phyloP scores from a whole-genome alignment of 106 monocot genomes.

The Cymbidium sinense region DNA sequence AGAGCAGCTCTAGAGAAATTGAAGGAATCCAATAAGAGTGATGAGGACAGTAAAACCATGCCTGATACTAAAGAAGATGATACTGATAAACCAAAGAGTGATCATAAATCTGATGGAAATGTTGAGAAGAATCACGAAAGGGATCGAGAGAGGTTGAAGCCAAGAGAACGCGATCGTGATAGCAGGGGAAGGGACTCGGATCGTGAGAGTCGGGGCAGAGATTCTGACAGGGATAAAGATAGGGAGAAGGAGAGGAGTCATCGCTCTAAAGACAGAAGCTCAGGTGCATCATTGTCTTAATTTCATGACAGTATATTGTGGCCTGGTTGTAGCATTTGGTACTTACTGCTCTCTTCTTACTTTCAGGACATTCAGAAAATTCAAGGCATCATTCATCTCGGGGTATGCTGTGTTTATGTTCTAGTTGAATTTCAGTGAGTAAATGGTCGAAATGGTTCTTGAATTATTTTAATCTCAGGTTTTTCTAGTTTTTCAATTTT shows the following conservation, averaged over 20 bases:
- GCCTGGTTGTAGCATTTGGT: no score
- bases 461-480: no score
- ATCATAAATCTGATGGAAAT: slow-evolving; percentile 26
- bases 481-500: no score
- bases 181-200: slow-evolving; percentile 42
- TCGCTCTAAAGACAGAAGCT: slow-evolving; percentile 46
- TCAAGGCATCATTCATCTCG: slow-evolving; percentile 55
- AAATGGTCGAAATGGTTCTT: no score
- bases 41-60: slow-evolving; percentile 34
- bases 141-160: slow-evolving; percentile 46
- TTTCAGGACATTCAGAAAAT: slow-evolving; percentile 49
- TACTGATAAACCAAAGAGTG: slow-evolving; percentile 33
- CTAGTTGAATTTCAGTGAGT: no score
- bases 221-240: slow-evolving; percentile 54
- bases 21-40: slow-evolving; percentile 59
- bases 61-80: slow-evolving; percentile 43
- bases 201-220: slow-evolving; percentile 44
- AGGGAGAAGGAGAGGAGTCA: slow-evolving; percentile 51
- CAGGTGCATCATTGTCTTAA: slow-evolving; percentile 32
- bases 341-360: background rate
- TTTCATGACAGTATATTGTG: background rate
- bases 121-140: slow-evolving; percentile 36
- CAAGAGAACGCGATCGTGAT: slow-evolving; percentile 47
- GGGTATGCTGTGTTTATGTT: slow-evolving; percentile 22
- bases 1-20: slow-evolving; percentile 40